Conservation (phyloP, 2,329 filamentous ascomycete genomes). For the Metarhizium rileyi region DNA sequence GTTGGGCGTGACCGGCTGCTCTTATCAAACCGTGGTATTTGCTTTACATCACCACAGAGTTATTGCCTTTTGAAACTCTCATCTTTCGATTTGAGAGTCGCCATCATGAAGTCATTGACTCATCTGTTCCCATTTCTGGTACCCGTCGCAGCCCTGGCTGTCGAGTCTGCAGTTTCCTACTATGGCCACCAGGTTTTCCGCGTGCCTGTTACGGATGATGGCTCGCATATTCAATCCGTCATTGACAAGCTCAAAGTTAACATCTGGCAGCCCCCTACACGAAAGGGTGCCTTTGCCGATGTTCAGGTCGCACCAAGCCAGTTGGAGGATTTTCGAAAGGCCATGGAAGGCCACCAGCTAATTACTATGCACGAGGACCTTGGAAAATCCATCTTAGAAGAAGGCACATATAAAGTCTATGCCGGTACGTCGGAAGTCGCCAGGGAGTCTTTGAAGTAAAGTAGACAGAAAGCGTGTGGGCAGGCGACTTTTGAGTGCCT, state of each 20-base stretch:
- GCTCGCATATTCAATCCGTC: conserved; percentile 20
- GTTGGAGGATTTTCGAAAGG: conserved; percentile 23
- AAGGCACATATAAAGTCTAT: conserved; percentile 21
- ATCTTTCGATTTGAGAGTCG: not conserved
- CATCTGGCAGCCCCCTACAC: conserved; percentile 26
- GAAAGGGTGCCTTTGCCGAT: conserved; percentile 26
- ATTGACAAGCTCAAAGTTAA: conserved; percentile 23
- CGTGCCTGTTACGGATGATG: conserved; percentile 23
- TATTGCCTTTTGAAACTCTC: not conserved
- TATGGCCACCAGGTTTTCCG: conserved; percentile 36
- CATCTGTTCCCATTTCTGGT: not conserved
- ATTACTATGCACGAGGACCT: conserved; percentile 30
- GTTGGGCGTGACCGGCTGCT: too few relatives aligned
- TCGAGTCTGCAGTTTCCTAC: conserved; percentile 21
- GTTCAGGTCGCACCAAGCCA: conserved; percentile 28
- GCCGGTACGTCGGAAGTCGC: conserved; percentile 13
- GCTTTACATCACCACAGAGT: too few relatives aligned
- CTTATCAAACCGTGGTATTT: too few relatives aligned
- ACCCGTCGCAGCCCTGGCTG: not conserved
- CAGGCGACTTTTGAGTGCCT: not conserved
- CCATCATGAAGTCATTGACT: not conserved
- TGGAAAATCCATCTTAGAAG: conserved; percentile 26
- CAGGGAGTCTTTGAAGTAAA: not conserved
- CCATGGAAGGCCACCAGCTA: conserved; percentile 20
- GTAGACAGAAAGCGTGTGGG: not conserved